Percentiles rank a stretch among this genome's conserved stretches.
phyloP scores from a whole-genome alignment of 208 protist species.

The Trypanosoma rangeli region DNA sequence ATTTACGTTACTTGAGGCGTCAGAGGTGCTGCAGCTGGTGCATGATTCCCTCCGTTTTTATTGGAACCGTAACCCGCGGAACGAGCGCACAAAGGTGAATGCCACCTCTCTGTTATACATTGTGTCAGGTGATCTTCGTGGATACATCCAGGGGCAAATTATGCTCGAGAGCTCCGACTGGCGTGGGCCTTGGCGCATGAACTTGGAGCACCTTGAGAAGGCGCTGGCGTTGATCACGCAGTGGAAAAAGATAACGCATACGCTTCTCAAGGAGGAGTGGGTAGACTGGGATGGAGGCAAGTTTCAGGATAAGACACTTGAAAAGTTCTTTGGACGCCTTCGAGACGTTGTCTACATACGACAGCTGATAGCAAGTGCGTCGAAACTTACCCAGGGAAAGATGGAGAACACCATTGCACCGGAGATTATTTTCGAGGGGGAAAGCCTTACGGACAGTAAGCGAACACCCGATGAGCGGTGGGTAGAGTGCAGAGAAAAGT shows the following conservation, averaged over 20 bases:
- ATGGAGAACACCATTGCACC: slow-evolving; percentile 57
- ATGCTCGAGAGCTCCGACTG: slow-evolving; percentile 71
- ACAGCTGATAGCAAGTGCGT: slow-evolving; percentile 46
- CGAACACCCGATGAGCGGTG: slow-evolving; percentile 42
- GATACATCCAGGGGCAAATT: slow-evolving; percentile 80
- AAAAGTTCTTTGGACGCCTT: slow-evolving; percentile 60
- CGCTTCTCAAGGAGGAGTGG: slow-evolving; percentile 66
- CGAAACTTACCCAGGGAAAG: slow-evolving; percentile 36
- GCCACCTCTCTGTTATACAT: slow-evolving; percentile 80
- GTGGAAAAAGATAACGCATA: slow-evolving; percentile 58
- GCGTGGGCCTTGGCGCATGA: slow-evolving; percentile 80
- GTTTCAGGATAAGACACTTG: slow-evolving; percentile 75
- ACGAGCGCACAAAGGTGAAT: slow-evolving; percentile 70
- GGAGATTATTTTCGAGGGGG: slow-evolving; percentile 72
- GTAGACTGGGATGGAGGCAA: slow-evolving; percentile 67
- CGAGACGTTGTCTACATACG: slow-evolving; percentile 74
- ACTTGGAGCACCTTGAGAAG: slow-evolving; percentile 44
- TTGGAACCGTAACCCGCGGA: slow-evolving; percentile 64
- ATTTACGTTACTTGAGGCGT: slow-evolving; percentile 69
- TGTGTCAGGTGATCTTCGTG: slow-evolving; percentile 80
- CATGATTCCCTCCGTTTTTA: slow-evolving; percentile 53
- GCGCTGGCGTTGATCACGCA: slow-evolving; percentile 61
- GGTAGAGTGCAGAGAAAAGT: slow-evolving; percentile 55
- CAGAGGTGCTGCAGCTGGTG: slow-evolving; percentile 74
- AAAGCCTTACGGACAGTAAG: slow-evolving; percentile 62